Percentiles rank a stretch among this genome's conserved stretches.
Conservation (phyloP, 768 basidiomycete species). For the Boletus edulis region DNA sequence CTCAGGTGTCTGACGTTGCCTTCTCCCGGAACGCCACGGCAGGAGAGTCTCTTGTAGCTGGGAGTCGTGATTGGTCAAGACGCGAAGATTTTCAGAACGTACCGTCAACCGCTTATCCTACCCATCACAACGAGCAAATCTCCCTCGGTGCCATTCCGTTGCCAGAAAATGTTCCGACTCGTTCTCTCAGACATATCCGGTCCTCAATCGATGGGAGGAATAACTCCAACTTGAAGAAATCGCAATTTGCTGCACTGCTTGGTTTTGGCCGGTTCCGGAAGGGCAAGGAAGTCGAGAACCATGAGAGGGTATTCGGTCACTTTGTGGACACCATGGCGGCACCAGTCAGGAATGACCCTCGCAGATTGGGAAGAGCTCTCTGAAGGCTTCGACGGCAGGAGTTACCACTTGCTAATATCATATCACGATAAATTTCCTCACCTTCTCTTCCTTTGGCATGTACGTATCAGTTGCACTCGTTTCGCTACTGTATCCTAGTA, state of each 20-base stretch:
- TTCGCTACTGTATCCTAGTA: no score
- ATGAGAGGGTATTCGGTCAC: conserved; percentile 13
- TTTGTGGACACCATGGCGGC: conserved; percentile 4
- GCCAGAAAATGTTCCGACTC: no score
- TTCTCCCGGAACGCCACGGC: background rate
- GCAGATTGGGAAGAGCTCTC: background rate
- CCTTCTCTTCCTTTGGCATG: background rate
- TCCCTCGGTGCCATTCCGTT: no score
- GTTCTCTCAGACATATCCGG: no score
- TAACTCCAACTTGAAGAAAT: conserved; percentile 3
- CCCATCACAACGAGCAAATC: conserved; percentile 3
- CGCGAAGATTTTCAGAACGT: background rate
- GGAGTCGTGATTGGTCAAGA: background rate
- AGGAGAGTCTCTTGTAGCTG: background rate
- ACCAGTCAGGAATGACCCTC: conserved; percentile 1
- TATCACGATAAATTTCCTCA: background rate
- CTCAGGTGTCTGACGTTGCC: background rate
- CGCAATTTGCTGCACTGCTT: conserved; percentile 9
- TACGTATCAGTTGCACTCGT: no score
- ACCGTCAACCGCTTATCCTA: background rate
- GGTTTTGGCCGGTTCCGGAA: conserved; percentile 2
- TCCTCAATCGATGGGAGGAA: no score
- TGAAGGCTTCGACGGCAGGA: background rate
- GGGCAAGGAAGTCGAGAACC: background rate
- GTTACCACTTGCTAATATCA: background rate